These are phyloP conservation scores for Mycena floridula DNA, from an alignment of 768 basidiomycete species.

Conservation along the genomic window DNA sequence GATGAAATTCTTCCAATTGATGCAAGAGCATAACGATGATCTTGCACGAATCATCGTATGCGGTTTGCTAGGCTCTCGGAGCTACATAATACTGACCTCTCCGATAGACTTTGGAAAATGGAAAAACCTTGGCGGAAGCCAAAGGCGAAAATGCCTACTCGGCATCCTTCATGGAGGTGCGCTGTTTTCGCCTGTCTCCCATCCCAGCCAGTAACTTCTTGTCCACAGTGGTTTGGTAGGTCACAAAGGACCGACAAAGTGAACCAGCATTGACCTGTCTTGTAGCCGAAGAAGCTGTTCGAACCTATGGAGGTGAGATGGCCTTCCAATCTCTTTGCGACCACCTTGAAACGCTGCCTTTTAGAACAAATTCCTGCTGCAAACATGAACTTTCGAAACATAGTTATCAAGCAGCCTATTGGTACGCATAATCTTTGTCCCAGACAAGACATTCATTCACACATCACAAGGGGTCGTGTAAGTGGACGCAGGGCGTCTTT, in stretches of 20 bases:
- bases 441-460: background rate
- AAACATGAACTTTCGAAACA: slow-evolving; percentile 62
- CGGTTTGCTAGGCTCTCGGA: too few relatives aligned
- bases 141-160: slow-evolving; percentile 86
- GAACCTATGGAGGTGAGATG: slow-evolving; percentile 77
- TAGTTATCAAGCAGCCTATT: slow-evolving; percentile 91
- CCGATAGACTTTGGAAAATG: slow-evolving; percentile 93
- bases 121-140: slow-evolving; percentile 81
- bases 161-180: slow-evolving; percentile 79
- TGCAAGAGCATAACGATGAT: slow-evolving; percentile 84
- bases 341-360: background rate
- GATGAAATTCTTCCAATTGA: slow-evolving; percentile 68
- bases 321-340: background rate
- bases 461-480: slow-evolving; percentile 32
- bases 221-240: slow-evolving; percentile 73
- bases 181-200: background rate
- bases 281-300: slow-evolving; percentile 85
- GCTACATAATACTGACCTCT: too few relatives aligned
- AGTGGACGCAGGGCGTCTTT: slow-evolving; percentile 10
- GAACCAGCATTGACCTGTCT: slow-evolving; percentile 6
- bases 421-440: slow-evolving; percentile 38
- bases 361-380: slow-evolving; percentile 81
- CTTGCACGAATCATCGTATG: slow-evolving; percentile 79
- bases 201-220: background rate
- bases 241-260: slow-evolving; percentile 2